A percentile compares a stretch with the other conserved stretches of the same genome.
phyloP scores from a whole-genome alignment of 148 eudicot genomes.

The Chenopodium formosanum region DNA sequence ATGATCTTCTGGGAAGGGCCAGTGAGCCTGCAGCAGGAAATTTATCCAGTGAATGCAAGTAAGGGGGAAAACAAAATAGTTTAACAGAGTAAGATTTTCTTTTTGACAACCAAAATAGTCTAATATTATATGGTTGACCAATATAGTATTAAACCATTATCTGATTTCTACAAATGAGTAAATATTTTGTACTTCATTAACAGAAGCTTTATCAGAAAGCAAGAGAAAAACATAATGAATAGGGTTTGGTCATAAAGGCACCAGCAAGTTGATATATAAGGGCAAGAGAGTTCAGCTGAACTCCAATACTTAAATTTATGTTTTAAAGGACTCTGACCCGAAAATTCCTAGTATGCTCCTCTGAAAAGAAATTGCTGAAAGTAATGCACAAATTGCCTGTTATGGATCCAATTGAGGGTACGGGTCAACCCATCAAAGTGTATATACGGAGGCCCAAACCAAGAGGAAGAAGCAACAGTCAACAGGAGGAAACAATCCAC shows the following conservation, averaged over 20 bases:
- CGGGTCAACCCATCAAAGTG: no score
- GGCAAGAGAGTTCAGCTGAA: neutral
- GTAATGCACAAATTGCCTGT: no score
- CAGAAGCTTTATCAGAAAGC: neutral
- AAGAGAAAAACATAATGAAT: neutral
- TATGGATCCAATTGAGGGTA: no score
- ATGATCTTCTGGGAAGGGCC: constrained; percentile 85
- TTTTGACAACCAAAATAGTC: neutral
- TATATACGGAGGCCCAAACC: no score
- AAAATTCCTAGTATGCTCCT: neutral
- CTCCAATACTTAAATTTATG: neutral
- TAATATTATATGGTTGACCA: neutral
- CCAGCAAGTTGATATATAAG: neutral
- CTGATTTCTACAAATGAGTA: neutral
- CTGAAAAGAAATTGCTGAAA: no score
- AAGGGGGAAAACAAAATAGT: no score
- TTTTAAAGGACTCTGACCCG: neutral
- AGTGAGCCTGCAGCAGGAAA: constrained; percentile 71
- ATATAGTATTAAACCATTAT: no score
- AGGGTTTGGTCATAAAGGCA: neutral
- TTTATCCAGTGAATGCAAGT: neutral
- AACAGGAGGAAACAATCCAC: no score
- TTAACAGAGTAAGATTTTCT: neutral
- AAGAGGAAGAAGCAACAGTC: no score
- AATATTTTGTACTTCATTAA: neutral